Base-by-base conservation (phyloP, 805 yeast genomes). In the Cyberlindnera amylophila region DNA sequence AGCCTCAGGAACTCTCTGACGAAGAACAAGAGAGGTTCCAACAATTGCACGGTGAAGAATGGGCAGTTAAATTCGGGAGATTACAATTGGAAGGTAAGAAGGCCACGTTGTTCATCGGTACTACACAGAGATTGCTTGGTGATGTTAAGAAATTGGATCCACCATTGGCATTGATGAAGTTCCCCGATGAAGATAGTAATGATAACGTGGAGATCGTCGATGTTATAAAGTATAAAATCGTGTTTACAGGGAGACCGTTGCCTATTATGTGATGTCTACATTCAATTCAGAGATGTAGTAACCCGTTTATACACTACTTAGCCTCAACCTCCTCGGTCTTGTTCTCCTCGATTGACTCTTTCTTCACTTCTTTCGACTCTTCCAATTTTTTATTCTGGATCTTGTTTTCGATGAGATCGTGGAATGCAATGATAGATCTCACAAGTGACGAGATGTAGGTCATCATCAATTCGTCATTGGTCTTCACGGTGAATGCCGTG, bases 391-490 rank as follows among this genome's bases (percentile, higher is more conserved):
- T 82, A 63, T 89, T 89, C 54, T 86, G 87, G 52, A 93, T 81
- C 67, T 93, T 93, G 69, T 95, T 95, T 57, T 93, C 98, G 60
- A 93, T 93, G 64, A 93, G 75, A 63, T 93, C 95, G 65, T 93
- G 96, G 75, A 93, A 91, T 10, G 98, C 95, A 59, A 93, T 85
- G 56, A 95, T 90, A 6, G 98, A 86, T 60, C 98, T 78, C 18
- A 93, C 96, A 56, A 93, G 70, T 39, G 91, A 82, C 57, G 93
- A 79, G 51, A 93, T 80, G 62, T 95, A 95, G 19, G 93, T 79
- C 59, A 88, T 76, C 99, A 95, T 91, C 54, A 95, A 72, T 64
- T 93, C 96, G 61, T 93, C 99, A 60, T 93, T 95, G 3, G 99
- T 88, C 67, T 91, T 93, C 34, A 86, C 75, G 1, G 95, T 89